Evolutionary conservation across 371 early-diverging fungal genomes (phyloP).

Genomic region (Rhizopus microsporus): DNA sequence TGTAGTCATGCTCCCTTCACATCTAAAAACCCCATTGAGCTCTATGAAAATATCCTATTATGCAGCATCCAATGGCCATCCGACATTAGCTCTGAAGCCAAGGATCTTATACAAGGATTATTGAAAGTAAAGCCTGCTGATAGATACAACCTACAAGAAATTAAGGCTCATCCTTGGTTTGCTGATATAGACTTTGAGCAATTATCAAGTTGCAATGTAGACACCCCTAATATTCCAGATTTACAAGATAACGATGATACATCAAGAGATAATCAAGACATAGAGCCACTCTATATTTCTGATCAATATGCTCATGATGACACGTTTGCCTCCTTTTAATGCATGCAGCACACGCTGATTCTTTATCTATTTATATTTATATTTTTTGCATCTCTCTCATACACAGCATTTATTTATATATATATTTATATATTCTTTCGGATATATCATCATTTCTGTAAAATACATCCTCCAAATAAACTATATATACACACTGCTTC

Average conservation of each 20-base stretch:
- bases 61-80: constrained; percentile 77
- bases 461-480: too few relatives aligned
- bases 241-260: constrained; percentile 70
- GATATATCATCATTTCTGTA: constrained; percentile 20
- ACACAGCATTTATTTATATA: constrained; percentile 60
- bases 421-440: constrained; percentile 84
- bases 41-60: constrained; percentile 90
- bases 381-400: constrained; percentile 81
- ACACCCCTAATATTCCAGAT: constrained; percentile 70
- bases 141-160: constrained; percentile 80
- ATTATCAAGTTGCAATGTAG: constrained; percentile 51
- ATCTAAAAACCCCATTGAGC: constrained; percentile 87
- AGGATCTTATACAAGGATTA: constrained; percentile 84
- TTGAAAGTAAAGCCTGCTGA: constrained; percentile 82
- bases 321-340: constrained; percentile 85
- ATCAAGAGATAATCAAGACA: constrained; percentile 90
- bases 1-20: constrained; percentile 83
- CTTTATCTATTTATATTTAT: constrained; percentile 83
- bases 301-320: constrained; percentile 29
- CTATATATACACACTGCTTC: too few relatives aligned
- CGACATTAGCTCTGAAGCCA: constrained; percentile 78
- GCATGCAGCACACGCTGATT: constrained; percentile 89
- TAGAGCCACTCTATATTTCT: background rate
- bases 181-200: constrained; percentile 66
- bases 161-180: constrained; percentile 77